These are phyloP conservation scores for Alternaria panax DNA, from an alignment of 2,329 filamentous ascomycete species.

Conservation along the genomic window DNA sequence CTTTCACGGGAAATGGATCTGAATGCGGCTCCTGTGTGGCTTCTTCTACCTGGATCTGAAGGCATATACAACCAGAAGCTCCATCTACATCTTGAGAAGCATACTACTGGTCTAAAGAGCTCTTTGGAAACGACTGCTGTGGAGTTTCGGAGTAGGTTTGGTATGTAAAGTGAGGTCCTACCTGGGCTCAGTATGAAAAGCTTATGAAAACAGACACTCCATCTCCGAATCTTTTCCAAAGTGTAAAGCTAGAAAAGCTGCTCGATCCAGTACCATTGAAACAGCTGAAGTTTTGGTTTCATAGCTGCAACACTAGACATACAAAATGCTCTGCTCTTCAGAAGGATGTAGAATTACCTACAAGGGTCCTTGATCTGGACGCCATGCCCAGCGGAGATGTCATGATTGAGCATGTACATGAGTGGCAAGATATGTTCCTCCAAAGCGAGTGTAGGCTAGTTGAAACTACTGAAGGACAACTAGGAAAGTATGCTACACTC, in stretches of 20 bases:
- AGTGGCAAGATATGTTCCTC: constrained; percentile 1
- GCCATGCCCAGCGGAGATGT: background rate
- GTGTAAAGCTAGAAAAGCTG: background rate
- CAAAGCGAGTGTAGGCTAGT: constrained; percentile 2
- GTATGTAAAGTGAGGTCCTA: background rate
- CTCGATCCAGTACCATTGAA: background rate
- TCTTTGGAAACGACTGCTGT: background rate
- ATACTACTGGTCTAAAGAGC: rapidly evolving
- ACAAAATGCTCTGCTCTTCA: background rate
- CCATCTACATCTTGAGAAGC: background rate
- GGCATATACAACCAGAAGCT: background rate
- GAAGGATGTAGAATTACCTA: background rate
- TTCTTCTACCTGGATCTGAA: background rate
- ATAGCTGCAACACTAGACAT: background rate
- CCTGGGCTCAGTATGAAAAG: background rate
- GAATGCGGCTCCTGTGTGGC: background rate
- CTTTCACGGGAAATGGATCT: background rate
- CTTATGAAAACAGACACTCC: background rate
- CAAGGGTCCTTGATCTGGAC: constrained; percentile 4
- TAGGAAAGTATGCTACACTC: constrained; percentile 5
- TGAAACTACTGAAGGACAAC: background rate
- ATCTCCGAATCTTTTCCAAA: background rate
- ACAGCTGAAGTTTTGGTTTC: background rate
- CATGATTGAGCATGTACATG: background rate
- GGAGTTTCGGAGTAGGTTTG: constrained; percentile 1